Conservation (phyloP, 2,329 filamentous ascomycete species). For the Triangularia setosa region DNA sequence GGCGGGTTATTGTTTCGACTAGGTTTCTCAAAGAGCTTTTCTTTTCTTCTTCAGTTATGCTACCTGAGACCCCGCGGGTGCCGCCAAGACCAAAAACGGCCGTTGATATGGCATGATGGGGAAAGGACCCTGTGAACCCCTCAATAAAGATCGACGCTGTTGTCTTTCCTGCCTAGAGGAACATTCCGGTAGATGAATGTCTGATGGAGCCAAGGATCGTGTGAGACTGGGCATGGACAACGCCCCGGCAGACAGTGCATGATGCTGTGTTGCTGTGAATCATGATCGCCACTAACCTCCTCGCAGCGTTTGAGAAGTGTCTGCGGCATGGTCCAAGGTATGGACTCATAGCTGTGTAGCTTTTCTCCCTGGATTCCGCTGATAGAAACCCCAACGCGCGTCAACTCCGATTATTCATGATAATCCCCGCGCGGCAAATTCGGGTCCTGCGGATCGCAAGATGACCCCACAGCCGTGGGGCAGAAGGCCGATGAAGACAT, state of each 20-base stretch:
- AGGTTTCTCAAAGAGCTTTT: conserved; percentile 4
- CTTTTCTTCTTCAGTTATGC: conserved; percentile 1
- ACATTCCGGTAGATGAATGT: too few species aligned
- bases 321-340: conserved; percentile 21
- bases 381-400: neutral
- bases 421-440: neutral
- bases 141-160: neutral
- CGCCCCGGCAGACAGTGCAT: conserved; percentile 16
- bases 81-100: conserved; percentile 2
- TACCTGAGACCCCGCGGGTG: neutral
- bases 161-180: neutral
- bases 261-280: conserved; percentile 10
- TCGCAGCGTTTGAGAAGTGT: conserved; percentile 29
- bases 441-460: neutral
- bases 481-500: neutral
- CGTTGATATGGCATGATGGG: conserved; percentile 2
- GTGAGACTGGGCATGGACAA: neutral
- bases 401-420: neutral
- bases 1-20: conserved; percentile 5
- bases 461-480: neutral
- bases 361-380: neutral
- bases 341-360: neutral
- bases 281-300: conserved; percentile 15
- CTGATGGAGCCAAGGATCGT: conserved; percentile 4
- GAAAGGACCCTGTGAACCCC: neutral